Evolutionary conservation across 208 protist species (phyloP), one percentile per base, ranked within the genome.

Genomic region (Wallacemonas collosoma): DNA sequence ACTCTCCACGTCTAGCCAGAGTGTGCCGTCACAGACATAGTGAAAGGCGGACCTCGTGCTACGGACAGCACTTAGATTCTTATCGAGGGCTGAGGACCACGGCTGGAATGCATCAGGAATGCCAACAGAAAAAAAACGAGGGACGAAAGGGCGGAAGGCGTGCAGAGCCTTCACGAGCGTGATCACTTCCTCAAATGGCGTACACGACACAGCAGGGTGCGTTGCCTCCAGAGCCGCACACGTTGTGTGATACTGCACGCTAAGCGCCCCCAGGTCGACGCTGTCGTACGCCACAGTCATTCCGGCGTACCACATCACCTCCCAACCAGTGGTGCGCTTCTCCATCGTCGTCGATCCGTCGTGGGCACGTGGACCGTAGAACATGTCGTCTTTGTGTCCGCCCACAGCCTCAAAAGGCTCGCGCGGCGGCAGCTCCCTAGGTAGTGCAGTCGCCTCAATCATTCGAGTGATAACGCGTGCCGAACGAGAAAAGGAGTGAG

Each of bases 241-340:
- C 11, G 26, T 43, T 7, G 66, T 14, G 9, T 43, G 12, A 48
- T 68, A 67, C 36, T 67, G 47, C 26, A 43, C 5, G 39, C 57
- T 38, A 36, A 67, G 40, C 3, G n/a, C 60, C 7, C 36, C 50
- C 14, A 41, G 39, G 44, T 40, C 26, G 40, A 64, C 11, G 26
- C 1, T 41, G 14, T 57, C 44, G 0, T 14, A 47, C 39, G 67
- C 72, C 53, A 85, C 48, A 57, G 71, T 60, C 73, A 86, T 79
- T 1, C 71, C 83, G 3, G 85, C 43, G 75, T 94, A 92, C 75
- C 83, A 86, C 9, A 93, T 67, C 4, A 89, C 72, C 63, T 95
- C 90, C 90, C 90, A 93, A 39, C 75, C 85, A 4, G 86, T 95
- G 9, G 82, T 83, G 36, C 61, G 71, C 70, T 95, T 95, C 44